A percentile compares a stretch with the other conserved stretches of the same genome.
phyloP scores from a whole-genome alignment of 805 yeast species.

The Candida tammaniensis region DNA sequence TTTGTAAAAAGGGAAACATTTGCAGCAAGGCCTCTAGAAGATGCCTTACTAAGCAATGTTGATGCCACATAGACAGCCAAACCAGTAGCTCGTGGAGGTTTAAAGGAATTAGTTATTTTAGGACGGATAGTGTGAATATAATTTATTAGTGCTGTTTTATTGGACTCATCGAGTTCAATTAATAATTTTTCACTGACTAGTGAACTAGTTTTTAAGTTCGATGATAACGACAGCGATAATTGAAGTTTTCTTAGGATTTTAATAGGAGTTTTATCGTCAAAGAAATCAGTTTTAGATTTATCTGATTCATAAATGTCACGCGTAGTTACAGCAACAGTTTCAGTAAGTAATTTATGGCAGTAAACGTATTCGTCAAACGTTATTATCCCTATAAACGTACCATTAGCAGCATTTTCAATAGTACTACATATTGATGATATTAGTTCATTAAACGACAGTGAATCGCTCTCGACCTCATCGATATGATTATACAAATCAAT shows the following conservation, averaged over 20 bases:
- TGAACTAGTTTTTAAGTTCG: slow-evolving; percentile 1
- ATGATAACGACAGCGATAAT: background rate
- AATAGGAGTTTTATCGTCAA: background rate
- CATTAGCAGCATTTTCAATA: slow-evolving; percentile 16
- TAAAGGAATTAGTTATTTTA: slow-evolving; percentile 21
- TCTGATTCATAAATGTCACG: slow-evolving; percentile 7
- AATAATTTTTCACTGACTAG: slow-evolving; percentile 1
- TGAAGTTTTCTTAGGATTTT: slow-evolving; percentile 6
- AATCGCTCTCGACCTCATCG: slow-evolving; percentile 17
- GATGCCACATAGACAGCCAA: slow-evolving; percentile 28
- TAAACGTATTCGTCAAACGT: slow-evolving; percentile 28
- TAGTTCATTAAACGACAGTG: slow-evolving; percentile 13
- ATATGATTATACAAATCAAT: slow-evolving; percentile 30
- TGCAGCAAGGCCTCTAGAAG: slow-evolving; percentile 23
- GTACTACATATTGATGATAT: slow-evolving; percentile 12
- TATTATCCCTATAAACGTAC: slow-evolving; percentile 21
- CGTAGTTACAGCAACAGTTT: slow-evolving; percentile 2
- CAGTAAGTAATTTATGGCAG: slow-evolving; percentile 16
- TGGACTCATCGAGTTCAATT: background rate
- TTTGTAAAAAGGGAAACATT: slow-evolving; percentile 28
- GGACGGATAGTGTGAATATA: slow-evolving; percentile 17
- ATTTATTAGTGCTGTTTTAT: background rate
- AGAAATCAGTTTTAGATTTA: slow-evolving; percentile 1
- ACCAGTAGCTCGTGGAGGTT: slow-evolving; percentile 36
- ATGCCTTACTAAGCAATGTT: slow-evolving; percentile 16